These are phyloP conservation scores for Hypoxylon lienhwacheense DNA, from an alignment of 495 filamentous ascomycete species.

Conservation along the genomic window DNA sequence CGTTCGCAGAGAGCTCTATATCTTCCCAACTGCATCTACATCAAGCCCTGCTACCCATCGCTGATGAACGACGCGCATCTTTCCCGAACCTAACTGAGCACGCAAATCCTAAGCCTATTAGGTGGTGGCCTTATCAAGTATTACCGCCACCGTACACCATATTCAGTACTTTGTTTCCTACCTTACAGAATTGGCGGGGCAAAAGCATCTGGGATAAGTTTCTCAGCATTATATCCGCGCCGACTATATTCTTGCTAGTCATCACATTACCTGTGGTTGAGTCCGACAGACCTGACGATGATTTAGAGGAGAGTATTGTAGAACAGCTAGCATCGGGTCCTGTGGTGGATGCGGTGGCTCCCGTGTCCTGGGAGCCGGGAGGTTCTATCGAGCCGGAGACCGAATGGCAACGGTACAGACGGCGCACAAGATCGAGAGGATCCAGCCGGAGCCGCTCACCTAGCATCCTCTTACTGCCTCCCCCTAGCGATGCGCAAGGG, in stretches of 20 bases:
- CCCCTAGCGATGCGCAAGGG: neutral
- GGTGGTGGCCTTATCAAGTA: conserved; percentile 76
- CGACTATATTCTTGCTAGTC: conserved; percentile 86
- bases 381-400: conserved; percentile 41
- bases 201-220: conserved; percentile 78
- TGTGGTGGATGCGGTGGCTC: conserved; percentile 31
- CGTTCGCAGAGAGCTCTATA: conserved; percentile 50
- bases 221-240: conserved; percentile 76
- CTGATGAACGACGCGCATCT: conserved; percentile 32
- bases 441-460: conserved; percentile 38
- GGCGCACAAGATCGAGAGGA: conserved; percentile 44
- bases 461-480: conserved; percentile 18
- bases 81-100: conserved; percentile 48
- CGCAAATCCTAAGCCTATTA: conserved; percentile 50
- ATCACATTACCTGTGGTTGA: conserved; percentile 94
- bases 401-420: conserved; percentile 58
- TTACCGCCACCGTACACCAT: conserved; percentile 72
- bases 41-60: conserved; percentile 38
- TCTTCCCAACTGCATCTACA: conserved; percentile 46
- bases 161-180: conserved; percentile 80
- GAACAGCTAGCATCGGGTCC: conserved; percentile 35
- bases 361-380: conserved; percentile 37
- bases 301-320: conserved; percentile 50
- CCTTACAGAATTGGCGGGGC: conserved; percentile 73
- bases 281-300: conserved; percentile 51